These are phyloP conservation scores for Penicillium samsonianum DNA, from an alignment of 495 filamentous ascomycete genomes.

Conservation along the genomic window DNA sequence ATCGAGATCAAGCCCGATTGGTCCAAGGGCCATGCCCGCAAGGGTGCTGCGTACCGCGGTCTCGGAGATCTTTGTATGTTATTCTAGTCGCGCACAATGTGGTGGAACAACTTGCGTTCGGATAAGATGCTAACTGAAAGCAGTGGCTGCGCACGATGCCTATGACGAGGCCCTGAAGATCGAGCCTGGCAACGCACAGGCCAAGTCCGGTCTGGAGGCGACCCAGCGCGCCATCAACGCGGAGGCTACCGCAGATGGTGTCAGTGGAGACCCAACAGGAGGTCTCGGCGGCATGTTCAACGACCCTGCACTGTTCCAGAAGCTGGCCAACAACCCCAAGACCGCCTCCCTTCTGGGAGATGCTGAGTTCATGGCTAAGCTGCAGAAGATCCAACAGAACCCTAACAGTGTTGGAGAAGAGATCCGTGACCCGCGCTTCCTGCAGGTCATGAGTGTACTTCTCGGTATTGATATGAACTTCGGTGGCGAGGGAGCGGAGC, in stretches of 20 bases:
- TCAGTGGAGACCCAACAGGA: constrained; percentile 63
- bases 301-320: constrained; percentile 85
- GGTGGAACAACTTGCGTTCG: not conserved
- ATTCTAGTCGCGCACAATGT: not conserved
- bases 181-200: constrained; percentile 88
- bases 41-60: constrained; percentile 88
- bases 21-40: constrained; percentile 92
- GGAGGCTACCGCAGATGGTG: constrained; percentile 69
- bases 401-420: constrained; percentile 76
- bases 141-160: constrained; percentile 78
- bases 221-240: constrained; percentile 87
- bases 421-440: constrained; percentile 85
- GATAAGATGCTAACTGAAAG: not conserved
- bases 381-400: constrained; percentile 77
- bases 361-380: constrained; percentile 82
- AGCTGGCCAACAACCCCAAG: constrained; percentile 92
- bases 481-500: constrained; percentile 60
- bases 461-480: constrained; percentile 95
- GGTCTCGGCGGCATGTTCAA: constrained; percentile 90
- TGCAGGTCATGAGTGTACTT: constrained; percentile 91
- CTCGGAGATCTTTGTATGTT: constrained; percentile 72
- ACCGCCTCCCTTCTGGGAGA: constrained; percentile 84
- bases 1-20: constrained; percentile 95
- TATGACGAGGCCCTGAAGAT: constrained; percentile 90
- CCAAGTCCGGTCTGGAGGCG: constrained; percentile 80